Percentiles rank a stretch among this genome's conserved stretches.
phyloP scores from a whole-genome alignment of 768 basidiomycete species.

The Guyanaporus albipodus region DNA sequence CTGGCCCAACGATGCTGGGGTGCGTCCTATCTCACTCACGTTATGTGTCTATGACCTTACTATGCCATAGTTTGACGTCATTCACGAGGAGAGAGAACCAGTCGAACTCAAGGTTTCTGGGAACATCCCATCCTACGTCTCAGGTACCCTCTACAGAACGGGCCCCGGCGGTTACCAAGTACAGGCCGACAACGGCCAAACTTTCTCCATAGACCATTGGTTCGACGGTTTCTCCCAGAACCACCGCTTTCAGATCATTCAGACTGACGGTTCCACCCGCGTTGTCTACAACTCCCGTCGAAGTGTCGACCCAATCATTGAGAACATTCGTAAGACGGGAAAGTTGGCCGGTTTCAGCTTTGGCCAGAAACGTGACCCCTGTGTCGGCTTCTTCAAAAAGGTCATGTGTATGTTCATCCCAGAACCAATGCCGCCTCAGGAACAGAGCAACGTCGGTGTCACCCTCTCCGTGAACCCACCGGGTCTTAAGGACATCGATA shows the following conservation, averaged over 20 bases:
- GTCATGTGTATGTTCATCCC: conserved; percentile 30
- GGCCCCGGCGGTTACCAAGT: conserved; percentile 36
- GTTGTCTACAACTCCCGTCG: conserved; percentile 36
- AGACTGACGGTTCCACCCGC: conserved; percentile 18
- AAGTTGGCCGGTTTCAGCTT: conserved; percentile 18
- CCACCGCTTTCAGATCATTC: conserved; percentile 38
- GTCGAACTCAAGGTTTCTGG: conserved; percentile 28
- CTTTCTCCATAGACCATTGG: conserved; percentile 34
- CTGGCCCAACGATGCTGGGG: conserved; percentile 31
- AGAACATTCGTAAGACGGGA: conserved; percentile 26
- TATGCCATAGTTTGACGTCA: conserved; percentile 23
- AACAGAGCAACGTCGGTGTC: conserved; percentile 24
- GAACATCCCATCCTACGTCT: conserved; percentile 33
- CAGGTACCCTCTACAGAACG: conserved; percentile 37
- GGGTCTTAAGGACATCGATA: conserved; percentile 21
- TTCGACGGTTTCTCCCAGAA: conserved; percentile 40
- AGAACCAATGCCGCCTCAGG: neutral
- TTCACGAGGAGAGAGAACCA: conserved; percentile 27
- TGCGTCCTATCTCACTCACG: conserved; percentile 1
- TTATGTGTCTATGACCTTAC: neutral
- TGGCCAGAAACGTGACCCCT: conserved; percentile 33
- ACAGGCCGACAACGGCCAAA: conserved; percentile 14
- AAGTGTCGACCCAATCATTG: conserved; percentile 27
- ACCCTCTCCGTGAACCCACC: conserved; percentile 31
- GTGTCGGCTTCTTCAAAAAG: conserved; percentile 28